Percentiles rank a stretch among this genome's conserved stretches.
phyloP scores from a whole-genome alignment of 2,329 filamentous ascomycete genomes.

The Grosmannia huntii region DNA sequence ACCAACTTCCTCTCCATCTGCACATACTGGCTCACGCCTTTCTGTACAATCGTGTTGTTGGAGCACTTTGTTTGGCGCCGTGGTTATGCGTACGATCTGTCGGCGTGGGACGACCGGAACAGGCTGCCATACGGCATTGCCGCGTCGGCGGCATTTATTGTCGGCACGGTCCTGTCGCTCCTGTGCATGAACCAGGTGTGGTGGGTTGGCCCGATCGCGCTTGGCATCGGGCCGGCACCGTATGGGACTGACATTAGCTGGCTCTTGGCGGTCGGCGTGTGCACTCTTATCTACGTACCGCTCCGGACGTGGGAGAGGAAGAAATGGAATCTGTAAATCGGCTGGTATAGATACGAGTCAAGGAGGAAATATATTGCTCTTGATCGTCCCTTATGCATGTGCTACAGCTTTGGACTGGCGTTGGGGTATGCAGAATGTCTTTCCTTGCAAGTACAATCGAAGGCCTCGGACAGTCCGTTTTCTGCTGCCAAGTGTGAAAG shows the following conservation, averaged over 20 bases:
- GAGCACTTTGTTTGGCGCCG: conserved; percentile 10
- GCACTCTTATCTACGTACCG: conserved; percentile 1
- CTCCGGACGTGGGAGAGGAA: conserved; percentile 4
- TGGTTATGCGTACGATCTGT: conserved; percentile 7
- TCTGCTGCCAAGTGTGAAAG: too few species aligned
- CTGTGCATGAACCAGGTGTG: conserved; percentile 9
- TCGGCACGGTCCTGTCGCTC: conserved; percentile 6
- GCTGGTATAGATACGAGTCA: background rate
- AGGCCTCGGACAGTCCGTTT: too few species aligned
- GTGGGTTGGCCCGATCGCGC: conserved; percentile 8
- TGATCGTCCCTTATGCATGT: too few species aligned
- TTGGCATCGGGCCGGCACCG: conserved; percentile 1
- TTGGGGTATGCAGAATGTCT: too few species aligned
- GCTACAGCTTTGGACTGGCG: too few species aligned
- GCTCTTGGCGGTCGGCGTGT: background rate
- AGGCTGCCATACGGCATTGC: conserved; percentile 8
- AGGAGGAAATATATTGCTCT: background rate
- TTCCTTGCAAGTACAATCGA: too few species aligned
- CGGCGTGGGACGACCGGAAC: conserved; percentile 2
- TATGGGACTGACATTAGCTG: conserved; percentile 8
- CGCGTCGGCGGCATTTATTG: conserved; percentile 3
- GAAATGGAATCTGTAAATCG: background rate
- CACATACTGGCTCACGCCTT: conserved; percentile 10
- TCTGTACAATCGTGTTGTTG: conserved; percentile 6
- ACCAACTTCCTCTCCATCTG: conserved; percentile 9